Evolutionary conservation across 148 eudicot species (phyloP).

Genomic region (Mesembryanthemum crystallinum): DNA sequence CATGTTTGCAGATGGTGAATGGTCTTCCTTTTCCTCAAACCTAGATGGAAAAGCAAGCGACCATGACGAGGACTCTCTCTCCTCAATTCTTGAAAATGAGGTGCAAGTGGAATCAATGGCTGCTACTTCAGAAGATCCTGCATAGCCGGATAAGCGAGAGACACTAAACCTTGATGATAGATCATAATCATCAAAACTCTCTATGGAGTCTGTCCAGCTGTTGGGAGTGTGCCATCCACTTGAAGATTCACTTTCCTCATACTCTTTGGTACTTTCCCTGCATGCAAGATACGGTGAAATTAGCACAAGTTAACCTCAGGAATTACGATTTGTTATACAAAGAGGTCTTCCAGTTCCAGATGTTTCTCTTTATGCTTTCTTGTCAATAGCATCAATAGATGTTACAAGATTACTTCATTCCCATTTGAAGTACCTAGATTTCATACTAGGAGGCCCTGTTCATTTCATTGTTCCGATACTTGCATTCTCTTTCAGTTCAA

Average conservation of each 20-base stretch:
- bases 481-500: too few species aligned
- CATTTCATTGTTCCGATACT: too few species aligned
- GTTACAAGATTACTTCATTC: neutral
- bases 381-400: neutral
- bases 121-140: constrained; percentile 15
- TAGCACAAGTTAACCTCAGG: neutral
- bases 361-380: neutral
- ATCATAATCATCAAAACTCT: constrained; percentile 34
- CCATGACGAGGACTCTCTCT: constrained; percentile 18
- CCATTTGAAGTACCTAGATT: neutral
- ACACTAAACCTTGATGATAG: constrained; percentile 33
- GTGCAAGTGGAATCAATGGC: neutral
- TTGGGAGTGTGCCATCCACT: constrained; percentile 25
- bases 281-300: constrained; percentile 3
- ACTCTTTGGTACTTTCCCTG: constrained; percentile 30
- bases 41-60: constrained; percentile 18
- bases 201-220: constrained; percentile 18
- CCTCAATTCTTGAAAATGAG: constrained; percentile 19
- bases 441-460: neutral
- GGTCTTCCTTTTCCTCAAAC: constrained; percentile 16
- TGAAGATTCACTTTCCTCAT: constrained; percentile 11
- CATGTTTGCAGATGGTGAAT: neutral
- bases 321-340: neutral
- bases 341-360: neutral
- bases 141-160: constrained; percentile 25